phyloP scores from a whole-genome alignment of 352 stramenopile genomes.

The Phytopythium sindhum region DNA sequence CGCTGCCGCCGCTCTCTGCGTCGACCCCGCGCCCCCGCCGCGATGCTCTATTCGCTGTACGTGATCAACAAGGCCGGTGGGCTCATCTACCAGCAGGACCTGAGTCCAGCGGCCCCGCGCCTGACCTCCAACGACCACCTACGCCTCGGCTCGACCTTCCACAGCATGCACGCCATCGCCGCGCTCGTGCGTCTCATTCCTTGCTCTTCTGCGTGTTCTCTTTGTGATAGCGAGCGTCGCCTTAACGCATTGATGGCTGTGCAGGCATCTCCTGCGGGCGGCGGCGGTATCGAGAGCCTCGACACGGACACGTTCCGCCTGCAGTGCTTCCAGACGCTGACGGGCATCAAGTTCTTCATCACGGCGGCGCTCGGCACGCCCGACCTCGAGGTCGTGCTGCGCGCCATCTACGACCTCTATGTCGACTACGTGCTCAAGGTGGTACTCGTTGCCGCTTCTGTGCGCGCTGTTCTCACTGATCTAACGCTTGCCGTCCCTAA shows the following conservation, averaged over 20 bases:
- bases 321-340: constrained; percentile 92
- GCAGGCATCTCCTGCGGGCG: constrained; percentile 76
- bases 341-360: constrained; percentile 93
- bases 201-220: background rate
- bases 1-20: background rate
- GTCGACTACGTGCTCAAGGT: constrained; percentile 95
- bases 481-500: background rate
- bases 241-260: background rate
- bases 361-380: constrained; percentile 84
- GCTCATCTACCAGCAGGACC: constrained; percentile 92
- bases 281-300: constrained; percentile 88
- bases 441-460: background rate
- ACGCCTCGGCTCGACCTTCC: constrained; percentile 92
- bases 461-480: background rate
- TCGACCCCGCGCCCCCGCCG: background rate
- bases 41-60: constrained; percentile 91
- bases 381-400: constrained; percentile 83
- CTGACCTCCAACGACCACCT: constrained; percentile 92
- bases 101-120: constrained; percentile 78
- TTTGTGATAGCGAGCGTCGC: background rate
- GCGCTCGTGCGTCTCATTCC: constrained; percentile 41
- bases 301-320: constrained; percentile 91
- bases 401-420: constrained; percentile 92
- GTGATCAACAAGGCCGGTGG: constrained; percentile 94
- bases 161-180: constrained; percentile 92